Base-by-base conservation (phyloP, 2,329 filamentous ascomycete species). In the Apiospora aurea region DNA sequence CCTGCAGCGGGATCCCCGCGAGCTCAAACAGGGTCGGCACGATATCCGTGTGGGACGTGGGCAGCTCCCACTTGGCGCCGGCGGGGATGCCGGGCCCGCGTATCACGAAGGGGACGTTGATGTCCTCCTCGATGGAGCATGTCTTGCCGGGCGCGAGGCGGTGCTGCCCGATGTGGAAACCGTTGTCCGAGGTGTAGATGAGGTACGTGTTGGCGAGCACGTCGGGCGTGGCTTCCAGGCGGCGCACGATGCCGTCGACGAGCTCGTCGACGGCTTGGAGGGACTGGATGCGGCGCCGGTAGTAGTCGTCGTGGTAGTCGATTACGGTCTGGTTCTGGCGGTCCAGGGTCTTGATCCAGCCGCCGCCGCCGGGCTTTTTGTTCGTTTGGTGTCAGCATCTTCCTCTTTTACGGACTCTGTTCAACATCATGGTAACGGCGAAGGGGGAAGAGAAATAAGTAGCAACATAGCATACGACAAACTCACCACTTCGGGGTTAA, bases 181-280 rank as follows among this genome's bases (percentile, higher is more conserved):
- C 88, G 74, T 91, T 91, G 78, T 90, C 89, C 5, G 84, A 84
- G 13, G 86, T 88, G 78, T 88, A 90, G 64, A 90, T 83, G 34
- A 91, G 81, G 74, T 89, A 90, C 0, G 88, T 87, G 41, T 90
- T 87, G 71, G 90, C 90, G 18, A 93, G 84, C 1, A 93, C 82
- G n/a, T 88, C 90, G 0, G 89, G 84, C 0, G 83, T 75, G 5
- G 83, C 79, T 18, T 85, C 81, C 1, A 89, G 79, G 0, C 81
- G 81, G 3, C 76, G 72, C 10, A 89, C 75, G 1, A 88, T 74
- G 0, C 77, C 75, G n/a, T 86, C 84, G 8, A 90, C 83, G 61
- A 89, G 80, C 73, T 89, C 88, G 73, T 89, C 87, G 0, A 89
- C 87, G 0, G 85, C 81, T 73, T 89, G 87, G 4, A 89, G 77